Evolutionary conservation across 2,329 filamentous ascomycete genomes (phyloP).

Genomic region (Stemphylium lycopersici): DNA sequence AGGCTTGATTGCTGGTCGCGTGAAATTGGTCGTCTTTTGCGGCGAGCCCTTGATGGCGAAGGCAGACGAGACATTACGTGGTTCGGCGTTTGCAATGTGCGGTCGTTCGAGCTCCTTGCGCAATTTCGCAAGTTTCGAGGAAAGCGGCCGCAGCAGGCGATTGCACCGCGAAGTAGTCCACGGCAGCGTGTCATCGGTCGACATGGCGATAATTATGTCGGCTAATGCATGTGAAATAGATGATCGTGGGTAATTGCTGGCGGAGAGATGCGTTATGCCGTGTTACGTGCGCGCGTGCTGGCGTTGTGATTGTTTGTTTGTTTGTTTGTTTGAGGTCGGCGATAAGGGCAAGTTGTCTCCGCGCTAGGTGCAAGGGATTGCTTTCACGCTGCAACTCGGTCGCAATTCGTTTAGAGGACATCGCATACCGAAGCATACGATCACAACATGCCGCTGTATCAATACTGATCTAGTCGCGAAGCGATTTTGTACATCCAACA

Average conservation of each 20-base stretch:
- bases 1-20: constrained; percentile 35
- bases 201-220: constrained; percentile 35
- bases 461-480: neutral
- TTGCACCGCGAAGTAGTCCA: constrained; percentile 54
- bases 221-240: constrained; percentile 22
- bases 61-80: constrained; percentile 27
- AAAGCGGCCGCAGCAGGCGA: constrained; percentile 51
- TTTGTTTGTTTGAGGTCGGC: constrained; percentile 31
- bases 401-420: neutral
- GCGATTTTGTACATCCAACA: neutral
- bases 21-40: constrained; percentile 34
- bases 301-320: constrained; percentile 26
- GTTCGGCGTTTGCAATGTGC: constrained; percentile 25
- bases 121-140: constrained; percentile 49
- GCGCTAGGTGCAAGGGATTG: neutral
- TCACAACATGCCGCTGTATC: neutral
- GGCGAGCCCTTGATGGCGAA: constrained; percentile 36
- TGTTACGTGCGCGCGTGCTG: constrained; percentile 7
- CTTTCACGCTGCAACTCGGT: neutral
- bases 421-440: neutral
- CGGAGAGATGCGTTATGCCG: constrained; percentile 10
- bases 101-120: constrained; percentile 41
- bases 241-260: neutral
- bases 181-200: constrained; percentile 40
- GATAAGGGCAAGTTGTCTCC: constrained; percentile 11